Conservation (phyloP, 257 asterid genomes). For the Nicotiana attenuata region DNA sequence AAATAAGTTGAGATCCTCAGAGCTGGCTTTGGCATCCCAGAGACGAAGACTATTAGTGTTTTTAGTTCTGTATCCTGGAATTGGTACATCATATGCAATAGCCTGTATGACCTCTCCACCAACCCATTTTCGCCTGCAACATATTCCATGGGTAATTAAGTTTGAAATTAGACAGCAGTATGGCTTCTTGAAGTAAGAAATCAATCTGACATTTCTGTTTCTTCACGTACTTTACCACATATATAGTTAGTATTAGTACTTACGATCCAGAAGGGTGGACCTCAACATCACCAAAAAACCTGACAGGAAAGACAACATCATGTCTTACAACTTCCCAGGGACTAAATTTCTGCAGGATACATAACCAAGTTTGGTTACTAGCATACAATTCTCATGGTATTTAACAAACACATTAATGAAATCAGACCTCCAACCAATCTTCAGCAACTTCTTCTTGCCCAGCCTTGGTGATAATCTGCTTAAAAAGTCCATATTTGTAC, state of each 20-base stretch:
- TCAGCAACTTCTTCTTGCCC: slow-evolving; percentile 96
- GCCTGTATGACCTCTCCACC: slow-evolving; percentile 98
- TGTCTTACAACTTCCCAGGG: slow-evolving; percentile 98
- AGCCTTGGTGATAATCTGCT: slow-evolving; percentile 72
- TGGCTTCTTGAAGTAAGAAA: background rate
- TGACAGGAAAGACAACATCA: slow-evolving; percentile 84
- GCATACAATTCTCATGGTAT: slow-evolving; percentile 9
- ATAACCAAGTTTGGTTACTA: slow-evolving; percentile 13
- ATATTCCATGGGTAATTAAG: background rate
- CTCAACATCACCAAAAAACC: slow-evolving; percentile 92
- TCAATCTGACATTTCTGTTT: background rate
- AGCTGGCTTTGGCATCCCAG: slow-evolving; percentile 97
- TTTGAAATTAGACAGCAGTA: background rate
- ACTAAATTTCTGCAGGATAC: slow-evolving; percentile 75
- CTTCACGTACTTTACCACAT: slow-evolving; percentile 3
- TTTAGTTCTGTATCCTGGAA: slow-evolving; percentile 98
- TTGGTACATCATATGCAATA: slow-evolving; percentile 97
- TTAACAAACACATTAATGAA: slow-evolving; percentile 3
- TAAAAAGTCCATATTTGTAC: slow-evolving; percentile 90
- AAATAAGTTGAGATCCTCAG: slow-evolving; percentile 77
- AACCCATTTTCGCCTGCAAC: slow-evolving; percentile 76
- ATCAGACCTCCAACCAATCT: slow-evolving; percentile 95
- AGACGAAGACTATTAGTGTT: slow-evolving; percentile 95
- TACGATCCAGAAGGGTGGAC: slow-evolving; percentile 83
- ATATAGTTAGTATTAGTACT: slow-evolving; percentile 35